These are phyloP conservation scores for Panicum hallii DNA, from an alignment of 202 grass and related monocot genomes.

Conservation along the genomic window DNA sequence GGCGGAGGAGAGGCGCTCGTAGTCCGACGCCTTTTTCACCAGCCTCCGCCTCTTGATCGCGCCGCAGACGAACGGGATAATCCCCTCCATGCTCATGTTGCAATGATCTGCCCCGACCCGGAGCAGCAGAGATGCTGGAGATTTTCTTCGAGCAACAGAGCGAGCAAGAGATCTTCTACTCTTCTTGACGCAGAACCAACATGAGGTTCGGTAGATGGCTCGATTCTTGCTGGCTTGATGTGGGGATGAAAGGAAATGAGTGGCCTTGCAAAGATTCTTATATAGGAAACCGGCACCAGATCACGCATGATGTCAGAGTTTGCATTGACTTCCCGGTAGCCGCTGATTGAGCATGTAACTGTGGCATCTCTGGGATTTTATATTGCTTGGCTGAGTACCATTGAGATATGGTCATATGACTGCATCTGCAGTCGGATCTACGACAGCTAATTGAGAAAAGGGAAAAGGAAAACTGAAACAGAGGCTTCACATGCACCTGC, in stretches of 20 bases:
- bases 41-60: conserved; percentile 41
- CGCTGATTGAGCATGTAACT: conserved; percentile 17
- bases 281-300: neutral
- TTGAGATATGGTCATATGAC: neutral
- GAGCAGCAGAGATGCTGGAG: neutral
- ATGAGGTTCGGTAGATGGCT: neutral
- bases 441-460: too few species aligned
- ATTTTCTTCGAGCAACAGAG: neutral
- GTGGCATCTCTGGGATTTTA: neutral
- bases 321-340: neutral
- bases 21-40: conserved; percentile 1
- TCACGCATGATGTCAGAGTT: neutral
- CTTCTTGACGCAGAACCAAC: neutral
- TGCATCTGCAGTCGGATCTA: conserved; percentile 4
- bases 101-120: neutral
- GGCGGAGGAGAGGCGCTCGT: conserved; percentile 22
- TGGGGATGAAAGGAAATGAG: neutral
- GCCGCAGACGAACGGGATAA: conserved; percentile 51
- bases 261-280: neutral
- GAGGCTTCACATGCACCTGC: conserved; percentile 33
- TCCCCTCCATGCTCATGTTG: conserved; percentile 39
- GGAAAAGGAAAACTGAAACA: neutral
- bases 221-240: too few species aligned
- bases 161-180: neutral
- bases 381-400: neutral